Base-by-base conservation (phyloP, 768 basidiomycete genomes). In the Lenzites betulinus region DNA sequence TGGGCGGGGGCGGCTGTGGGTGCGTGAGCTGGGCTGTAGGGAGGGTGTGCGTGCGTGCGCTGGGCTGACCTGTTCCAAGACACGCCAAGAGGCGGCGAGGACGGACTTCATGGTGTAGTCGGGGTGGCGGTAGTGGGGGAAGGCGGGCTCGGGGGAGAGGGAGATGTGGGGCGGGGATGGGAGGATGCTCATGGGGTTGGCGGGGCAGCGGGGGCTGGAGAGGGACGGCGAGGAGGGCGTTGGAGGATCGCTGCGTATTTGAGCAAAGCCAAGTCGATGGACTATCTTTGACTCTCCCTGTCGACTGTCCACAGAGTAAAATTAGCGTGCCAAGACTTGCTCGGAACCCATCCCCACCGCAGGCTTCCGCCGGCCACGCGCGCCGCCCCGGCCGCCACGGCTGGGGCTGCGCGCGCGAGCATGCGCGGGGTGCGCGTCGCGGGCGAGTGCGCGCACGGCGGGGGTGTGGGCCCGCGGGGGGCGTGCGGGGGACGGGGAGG, bases 1-100 rank as follows among this genome's bases (percentile, higher is more conserved):
- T 86, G 0, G 95, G 93, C 1, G 94, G 91, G 26, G 93, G 85
- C 6, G 86, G 69, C 89, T 92, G 68, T 9, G 38, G 54, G 56
- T n/a, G 20, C 7, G 26, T 16, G 30, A 33, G 30, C 30, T 33
- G 30, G 30, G 30, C 30, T 33, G 6, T 33, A 11, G n/a, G 30
- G 11, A 5, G 4, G 30, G 11, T 33, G 30, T 33, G 30, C 30
- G 30, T 11, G 30, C 4, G 30, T 5, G 30, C n/a, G n/a, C n/a
- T n/a, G 41, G n/a, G 41, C 56, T 39, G 57, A 82, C 81, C 78
- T 82, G 81, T 51, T 82, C 78, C 46, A 82, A 70, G 53, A 77
- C 61, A 13, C 79, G 77, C 74, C 78, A 77, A 22, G 79, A 75
- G n/a, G 81, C 76, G 47, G 75, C 70, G 61, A 80, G 58, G 54